A percentile compares a stretch with the other conserved stretches of the same genome.
These are phyloP conservation scores for Plantago coronopus DNA, from an alignment of 305 asterid genomes.

Conservation along the genomic window DNA sequence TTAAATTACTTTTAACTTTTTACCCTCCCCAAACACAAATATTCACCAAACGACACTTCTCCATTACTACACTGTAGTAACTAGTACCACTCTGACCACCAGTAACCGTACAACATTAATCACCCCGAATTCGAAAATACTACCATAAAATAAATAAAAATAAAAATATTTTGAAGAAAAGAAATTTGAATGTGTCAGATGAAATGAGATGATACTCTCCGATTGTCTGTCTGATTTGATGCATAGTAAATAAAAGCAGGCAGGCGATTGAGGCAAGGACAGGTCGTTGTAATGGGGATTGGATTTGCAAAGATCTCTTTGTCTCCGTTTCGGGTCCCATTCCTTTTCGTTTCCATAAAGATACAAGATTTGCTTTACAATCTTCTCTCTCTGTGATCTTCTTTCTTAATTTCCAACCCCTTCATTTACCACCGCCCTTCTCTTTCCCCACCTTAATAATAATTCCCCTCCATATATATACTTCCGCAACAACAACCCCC, in stretches of 20 bases:
- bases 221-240: no score
- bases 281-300: constrained; percentile 59
- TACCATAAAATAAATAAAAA: no score
- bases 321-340: constrained; percentile 30
- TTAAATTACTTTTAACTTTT: no score
- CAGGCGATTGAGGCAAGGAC: constrained; percentile 35
- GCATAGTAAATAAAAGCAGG: no score
- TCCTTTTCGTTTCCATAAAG: constrained; percentile 51
- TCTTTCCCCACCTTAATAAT: no score
- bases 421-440: constrained; percentile 10
- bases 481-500: no score
- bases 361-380: constrained; percentile 36
- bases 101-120: neutral
- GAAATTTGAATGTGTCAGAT: constrained; percentile 46
- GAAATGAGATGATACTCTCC: no score
- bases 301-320: constrained; percentile 72
- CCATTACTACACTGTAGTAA: no score
- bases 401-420: neutral
- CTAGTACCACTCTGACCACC: no score
- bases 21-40: neutral
- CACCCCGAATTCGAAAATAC: neutral
- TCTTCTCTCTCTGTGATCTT: constrained; percentile 58
- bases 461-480: constrained; percentile 1
- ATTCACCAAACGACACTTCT: neutral
- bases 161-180: neutral